phyloP scores from a whole-genome alignment of 1,139 yeast species.

The Hyphopichia buzzinii region DNA sequence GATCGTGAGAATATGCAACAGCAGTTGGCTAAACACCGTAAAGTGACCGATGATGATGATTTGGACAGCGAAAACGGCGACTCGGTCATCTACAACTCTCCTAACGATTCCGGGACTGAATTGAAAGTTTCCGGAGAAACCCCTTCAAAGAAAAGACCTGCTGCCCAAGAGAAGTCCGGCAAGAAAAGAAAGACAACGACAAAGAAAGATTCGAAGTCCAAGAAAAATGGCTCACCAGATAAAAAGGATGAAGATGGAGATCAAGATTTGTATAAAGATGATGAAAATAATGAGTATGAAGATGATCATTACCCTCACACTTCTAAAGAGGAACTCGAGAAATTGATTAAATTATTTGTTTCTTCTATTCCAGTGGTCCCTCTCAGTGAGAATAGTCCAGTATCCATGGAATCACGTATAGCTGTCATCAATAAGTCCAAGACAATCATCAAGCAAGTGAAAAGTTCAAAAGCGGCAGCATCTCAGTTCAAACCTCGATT shows the following conservation, averaged over 20 bases:
- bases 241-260: conserved; percentile 4
- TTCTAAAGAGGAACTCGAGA: conserved; percentile 20
- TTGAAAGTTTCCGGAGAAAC: not conserved
- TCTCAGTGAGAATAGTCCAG: conserved; percentile 11
- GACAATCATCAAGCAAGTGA: conserved; percentile 29
- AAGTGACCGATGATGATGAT: conserved; percentile 10
- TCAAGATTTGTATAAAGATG: conserved; percentile 6
- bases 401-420: conserved; percentile 20
- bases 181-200: not conserved
- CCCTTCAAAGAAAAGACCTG: conserved; percentile 11
- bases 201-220: not conserved
- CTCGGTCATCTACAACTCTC: conserved; percentile 10
- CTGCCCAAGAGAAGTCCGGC: conserved; percentile 7
- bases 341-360: conserved; percentile 11
- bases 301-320: not conserved
- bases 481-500: conserved; percentile 29
- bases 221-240: not conserved
- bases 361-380: conserved; percentile 8
- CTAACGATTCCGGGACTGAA: conserved; percentile 6
- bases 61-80: conserved; percentile 3
- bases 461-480: conserved; percentile 29
- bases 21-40: conserved; percentile 7
- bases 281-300: conserved; percentile 2
- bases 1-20: conserved; percentile 16
- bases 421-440: conserved; percentile 24